These are phyloP conservation scores for Alternaria sp. DNA, from an alignment of 2,329 filamentous ascomycete genomes.

Conservation along the genomic window DNA sequence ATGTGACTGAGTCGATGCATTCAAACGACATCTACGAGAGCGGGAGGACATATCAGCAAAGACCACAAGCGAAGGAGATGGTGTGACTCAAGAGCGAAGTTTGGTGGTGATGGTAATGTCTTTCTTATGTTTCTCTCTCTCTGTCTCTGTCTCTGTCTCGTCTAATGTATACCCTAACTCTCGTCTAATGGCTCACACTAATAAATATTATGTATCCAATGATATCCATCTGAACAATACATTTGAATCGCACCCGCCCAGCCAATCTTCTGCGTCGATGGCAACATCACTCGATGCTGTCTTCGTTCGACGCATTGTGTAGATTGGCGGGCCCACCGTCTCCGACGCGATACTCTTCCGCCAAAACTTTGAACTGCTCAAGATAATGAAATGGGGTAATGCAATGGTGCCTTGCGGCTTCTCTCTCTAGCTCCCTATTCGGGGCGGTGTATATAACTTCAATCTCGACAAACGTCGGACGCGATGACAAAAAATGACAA, in stretches of 20 bases:
- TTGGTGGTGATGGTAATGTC: not conserved
- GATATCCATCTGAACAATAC: not conserved
- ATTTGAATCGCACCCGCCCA: rapidly evolving
- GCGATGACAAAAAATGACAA: not conserved
- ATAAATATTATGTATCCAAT: not conserved
- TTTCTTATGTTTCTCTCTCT: not conserved
- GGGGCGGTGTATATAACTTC: not conserved
- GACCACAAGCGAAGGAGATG: constrained; percentile 2
- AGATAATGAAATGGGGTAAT: not conserved
- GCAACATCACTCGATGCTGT: not conserved
- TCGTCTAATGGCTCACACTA: not conserved
- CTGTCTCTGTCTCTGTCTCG: not conserved
- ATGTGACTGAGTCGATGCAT: constrained; percentile 13
- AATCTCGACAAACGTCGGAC: not conserved
- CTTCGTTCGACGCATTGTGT: not conserved
- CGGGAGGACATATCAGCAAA: not conserved
- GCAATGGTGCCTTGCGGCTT: not conserved
- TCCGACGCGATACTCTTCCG: not conserved
- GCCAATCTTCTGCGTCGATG: not conserved
- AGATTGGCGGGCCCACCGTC: not conserved
- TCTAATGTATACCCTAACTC: not conserved
- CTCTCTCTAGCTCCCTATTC: not conserved
- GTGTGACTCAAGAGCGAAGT: not conserved
- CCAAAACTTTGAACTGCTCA: not conserved
- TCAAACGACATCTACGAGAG: not conserved